phyloP scores from a whole-genome alignment of 2,329 filamentous ascomycete species.

The Trichoderma sp. region DNA sequence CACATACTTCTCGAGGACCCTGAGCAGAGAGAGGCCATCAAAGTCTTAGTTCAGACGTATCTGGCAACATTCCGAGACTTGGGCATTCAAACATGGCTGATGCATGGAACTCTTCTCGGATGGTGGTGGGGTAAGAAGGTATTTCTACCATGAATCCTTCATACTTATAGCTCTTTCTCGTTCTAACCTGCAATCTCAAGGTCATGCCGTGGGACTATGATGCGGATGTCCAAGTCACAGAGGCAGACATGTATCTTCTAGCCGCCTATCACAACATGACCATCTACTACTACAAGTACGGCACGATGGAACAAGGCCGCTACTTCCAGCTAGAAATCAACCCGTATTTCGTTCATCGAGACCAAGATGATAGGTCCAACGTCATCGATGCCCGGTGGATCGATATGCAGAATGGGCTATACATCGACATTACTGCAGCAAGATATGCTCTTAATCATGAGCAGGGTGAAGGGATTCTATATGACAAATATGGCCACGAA shows the following conservation, averaged over 20 bases:
- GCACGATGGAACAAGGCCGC: constrained; percentile 37
- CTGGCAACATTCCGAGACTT: constrained; percentile 64
- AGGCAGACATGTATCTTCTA: constrained; percentile 62
- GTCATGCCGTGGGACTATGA: constrained; percentile 77
- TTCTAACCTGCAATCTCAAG: constrained; percentile 32
- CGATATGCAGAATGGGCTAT: constrained; percentile 45
- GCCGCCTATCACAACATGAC: constrained; percentile 65
- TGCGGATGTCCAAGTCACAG: constrained; percentile 70
- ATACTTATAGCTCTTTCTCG: not conserved
- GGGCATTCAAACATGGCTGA: constrained; percentile 75
- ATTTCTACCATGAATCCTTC: constrained; percentile 18
- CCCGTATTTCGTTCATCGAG: constrained; percentile 40
- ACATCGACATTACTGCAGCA: constrained; percentile 51
- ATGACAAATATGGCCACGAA: constrained; percentile 51
- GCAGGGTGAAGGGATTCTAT: constrained; percentile 44
- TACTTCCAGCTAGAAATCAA: constrained; percentile 51
- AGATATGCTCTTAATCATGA: constrained; percentile 47
- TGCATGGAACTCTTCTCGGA: constrained; percentile 77
- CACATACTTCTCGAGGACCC: constrained; percentile 45
- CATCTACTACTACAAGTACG: constrained; percentile 43
- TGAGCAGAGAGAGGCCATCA: constrained; percentile 59
- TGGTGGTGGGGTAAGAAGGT: constrained; percentile 77
- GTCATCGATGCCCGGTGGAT: constrained; percentile 50
- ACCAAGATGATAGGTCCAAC: constrained; percentile 39
- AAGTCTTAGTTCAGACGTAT: constrained; percentile 68